These are phyloP conservation scores for Pilasporangium apinafurcum DNA, from an alignment of 352 stramenopile species.

Conservation along the genomic window DNA sequence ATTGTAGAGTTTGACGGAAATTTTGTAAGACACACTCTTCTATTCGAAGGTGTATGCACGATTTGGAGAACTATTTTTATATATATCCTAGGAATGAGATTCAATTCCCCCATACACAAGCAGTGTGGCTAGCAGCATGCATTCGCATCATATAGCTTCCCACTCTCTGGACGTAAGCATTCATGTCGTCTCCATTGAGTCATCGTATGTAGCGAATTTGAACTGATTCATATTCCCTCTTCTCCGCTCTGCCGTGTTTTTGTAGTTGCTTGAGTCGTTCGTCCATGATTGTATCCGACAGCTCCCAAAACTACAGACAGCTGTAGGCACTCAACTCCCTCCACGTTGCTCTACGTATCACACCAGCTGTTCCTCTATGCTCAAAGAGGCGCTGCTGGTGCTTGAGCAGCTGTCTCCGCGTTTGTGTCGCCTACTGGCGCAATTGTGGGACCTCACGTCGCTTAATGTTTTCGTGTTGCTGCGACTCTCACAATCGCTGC, in stretches of 20 bases:
- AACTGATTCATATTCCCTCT: too few species aligned
- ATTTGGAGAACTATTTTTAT: background rate
- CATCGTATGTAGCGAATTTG: too few species aligned
- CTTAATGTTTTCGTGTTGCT: conserved; percentile 63
- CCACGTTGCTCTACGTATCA: conserved; percentile 37
- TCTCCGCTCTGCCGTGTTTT: background rate
- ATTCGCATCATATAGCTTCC: conserved; percentile 31
- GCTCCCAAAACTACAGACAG: conserved; percentile 26
- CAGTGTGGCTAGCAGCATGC: conserved; percentile 8
- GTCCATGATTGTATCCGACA: conserved; percentile 44
- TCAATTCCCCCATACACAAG: background rate
- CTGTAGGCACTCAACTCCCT: conserved; percentile 20
- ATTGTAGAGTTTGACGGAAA: too few species aligned
- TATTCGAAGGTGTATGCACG: too few species aligned
- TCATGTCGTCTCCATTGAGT: background rate
- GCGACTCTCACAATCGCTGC: conserved; percentile 28
- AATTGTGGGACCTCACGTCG: conserved; percentile 59
- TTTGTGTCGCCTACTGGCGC: conserved; percentile 33
- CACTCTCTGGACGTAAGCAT: conserved; percentile 34
- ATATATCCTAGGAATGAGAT: background rate
- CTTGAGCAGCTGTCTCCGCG: conserved; percentile 41
- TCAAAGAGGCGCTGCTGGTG: conserved; percentile 35
- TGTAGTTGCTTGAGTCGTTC: conserved; percentile 48
- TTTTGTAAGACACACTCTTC: too few species aligned
- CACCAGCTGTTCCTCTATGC: conserved; percentile 40